Base-by-base conservation (phyloP, 2,329 filamentous ascomycete species). In the Cryphonectria naterciae region DNA sequence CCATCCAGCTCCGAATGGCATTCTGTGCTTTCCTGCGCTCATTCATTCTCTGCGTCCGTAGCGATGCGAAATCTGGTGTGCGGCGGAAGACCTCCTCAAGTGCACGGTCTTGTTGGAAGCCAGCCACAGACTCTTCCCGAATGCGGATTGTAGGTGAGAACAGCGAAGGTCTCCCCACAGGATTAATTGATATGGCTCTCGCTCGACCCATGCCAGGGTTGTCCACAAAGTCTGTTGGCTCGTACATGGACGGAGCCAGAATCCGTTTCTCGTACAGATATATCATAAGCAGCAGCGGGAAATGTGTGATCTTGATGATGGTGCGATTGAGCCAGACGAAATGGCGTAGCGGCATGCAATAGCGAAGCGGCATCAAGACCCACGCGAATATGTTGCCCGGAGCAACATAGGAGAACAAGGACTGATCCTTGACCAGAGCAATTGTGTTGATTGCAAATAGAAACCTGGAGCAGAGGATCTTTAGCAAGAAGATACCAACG, bases 371-470 rank as follows among this genome's bases (percentile, higher is more conserved):
- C 76, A 94, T 94, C 39, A 97, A 84, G 0, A 95, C 78, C 95
- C 95, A 98, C 1, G 93, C 95, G 73, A 98, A 87, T 41, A 98
- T 92, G 78, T 98, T 98, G 19, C 93, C 92, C 0, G 95, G 95
- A 1, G 95, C 93, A 72, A 98, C 89, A 78, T 98, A 98, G 4
- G 94, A 97, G 83, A 98, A 98, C 0, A 98, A 84, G 0, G 94
- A 93, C 79, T 98, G 95, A n/a, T 96, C 97, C 80, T 98, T 98
- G 74, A 98, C 95, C 93, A 97, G 97, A 5, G 94, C 97, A 65
- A 98, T 97, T 5, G 95, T 97, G 78, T 98, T 98, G 79, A 98
- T 94, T 0, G 95, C 95, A 77, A 98, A 98, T 2, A 98, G 82
- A 78, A 97, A 98, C 71, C 86, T 88, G 64, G 8, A 5, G 28